These are phyloP conservation scores for Xylariaceae sp. DNA, from an alignment of 2,329 filamentous ascomycete species.

Conservation along the genomic window DNA sequence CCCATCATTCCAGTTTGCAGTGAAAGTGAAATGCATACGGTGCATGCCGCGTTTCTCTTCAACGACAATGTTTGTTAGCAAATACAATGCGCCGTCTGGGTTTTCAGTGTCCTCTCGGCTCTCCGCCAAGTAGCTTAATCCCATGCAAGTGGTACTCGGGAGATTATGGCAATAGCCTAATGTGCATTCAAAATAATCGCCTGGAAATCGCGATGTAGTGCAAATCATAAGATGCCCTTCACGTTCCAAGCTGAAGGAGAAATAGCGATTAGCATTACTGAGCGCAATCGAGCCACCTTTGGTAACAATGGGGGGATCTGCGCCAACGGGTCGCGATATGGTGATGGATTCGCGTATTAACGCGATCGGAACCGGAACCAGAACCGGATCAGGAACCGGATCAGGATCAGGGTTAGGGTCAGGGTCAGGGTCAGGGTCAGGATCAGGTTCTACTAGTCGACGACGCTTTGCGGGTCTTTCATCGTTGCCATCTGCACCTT, in stretches of 20 bases:
- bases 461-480: slow-evolving; percentile 23
- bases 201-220: slow-evolving; percentile 9
- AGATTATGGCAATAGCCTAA: slow-evolving; percentile 13
- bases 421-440: no score
- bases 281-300: slow-evolving; percentile 2
- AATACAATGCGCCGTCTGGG: slow-evolving; percentile 29
- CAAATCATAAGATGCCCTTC: slow-evolving; percentile 11
- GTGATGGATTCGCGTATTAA: slow-evolving; percentile 20
- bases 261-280: slow-evolving; percentile 15
- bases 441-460: slow-evolving; percentile 17
- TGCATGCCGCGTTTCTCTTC: slow-evolving; percentile 26
- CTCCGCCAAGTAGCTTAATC: slow-evolving; percentile 13
- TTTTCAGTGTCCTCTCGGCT: slow-evolving; percentile 12
- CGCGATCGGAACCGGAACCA: slow-evolving; percentile 10
- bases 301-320: neutral
- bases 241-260: slow-evolving; percentile 10
- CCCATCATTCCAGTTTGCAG: slow-evolving; percentile 41
- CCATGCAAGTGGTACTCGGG: slow-evolving; percentile 6
- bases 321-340: slow-evolving; percentile 14
- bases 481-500: neutral
- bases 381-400: no score
- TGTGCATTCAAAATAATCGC: slow-evolving; percentile 12
- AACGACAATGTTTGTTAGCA: slow-evolving; percentile 32
- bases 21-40: slow-evolving; percentile 31
- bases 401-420: no score